Conservation (phyloP, 2,329 filamentous ascomycete genomes). For the Trichoderma sp. region DNA sequence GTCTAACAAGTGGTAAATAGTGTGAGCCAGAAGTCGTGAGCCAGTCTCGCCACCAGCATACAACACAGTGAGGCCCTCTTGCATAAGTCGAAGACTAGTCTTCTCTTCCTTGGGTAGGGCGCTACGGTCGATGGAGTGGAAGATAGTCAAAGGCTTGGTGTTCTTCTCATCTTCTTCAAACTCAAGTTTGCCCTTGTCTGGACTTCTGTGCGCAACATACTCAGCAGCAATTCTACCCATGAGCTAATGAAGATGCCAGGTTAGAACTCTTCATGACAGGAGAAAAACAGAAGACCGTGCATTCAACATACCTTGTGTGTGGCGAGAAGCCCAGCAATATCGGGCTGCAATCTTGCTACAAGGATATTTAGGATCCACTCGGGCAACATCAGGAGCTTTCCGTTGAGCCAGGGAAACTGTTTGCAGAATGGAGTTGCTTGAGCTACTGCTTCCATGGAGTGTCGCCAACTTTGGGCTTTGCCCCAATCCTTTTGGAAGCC, state of each 20-base stretch:
- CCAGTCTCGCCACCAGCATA: background rate
- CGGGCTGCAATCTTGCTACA: background rate
- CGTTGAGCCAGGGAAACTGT: slow-evolving; percentile 14
- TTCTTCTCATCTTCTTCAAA: background rate
- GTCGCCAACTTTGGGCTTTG: background rate
- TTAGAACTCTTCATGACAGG: background rate
- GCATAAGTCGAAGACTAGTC: background rate
- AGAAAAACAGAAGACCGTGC: background rate
- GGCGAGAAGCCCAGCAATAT: background rate
- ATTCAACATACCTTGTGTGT: background rate
- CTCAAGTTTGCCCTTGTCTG: background rate
- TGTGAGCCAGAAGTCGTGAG: background rate
- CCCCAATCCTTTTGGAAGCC: background rate
- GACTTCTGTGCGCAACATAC: background rate
- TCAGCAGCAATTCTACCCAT: background rate
- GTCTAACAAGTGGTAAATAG: background rate
- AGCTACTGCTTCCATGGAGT: background rate
- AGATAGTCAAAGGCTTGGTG: background rate
- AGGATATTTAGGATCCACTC: background rate
- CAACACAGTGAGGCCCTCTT: background rate
- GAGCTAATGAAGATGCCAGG: background rate
- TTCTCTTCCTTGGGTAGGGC: background rate
- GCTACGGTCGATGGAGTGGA: background rate
- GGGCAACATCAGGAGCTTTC: background rate
- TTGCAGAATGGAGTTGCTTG: slow-evolving; percentile 1